Percentiles rank a stretch among this genome's conserved stretches.
phyloP scores from a whole-genome alignment of 371 early-diverging fungal genomes.

The Blakeslea trispora region DNA sequence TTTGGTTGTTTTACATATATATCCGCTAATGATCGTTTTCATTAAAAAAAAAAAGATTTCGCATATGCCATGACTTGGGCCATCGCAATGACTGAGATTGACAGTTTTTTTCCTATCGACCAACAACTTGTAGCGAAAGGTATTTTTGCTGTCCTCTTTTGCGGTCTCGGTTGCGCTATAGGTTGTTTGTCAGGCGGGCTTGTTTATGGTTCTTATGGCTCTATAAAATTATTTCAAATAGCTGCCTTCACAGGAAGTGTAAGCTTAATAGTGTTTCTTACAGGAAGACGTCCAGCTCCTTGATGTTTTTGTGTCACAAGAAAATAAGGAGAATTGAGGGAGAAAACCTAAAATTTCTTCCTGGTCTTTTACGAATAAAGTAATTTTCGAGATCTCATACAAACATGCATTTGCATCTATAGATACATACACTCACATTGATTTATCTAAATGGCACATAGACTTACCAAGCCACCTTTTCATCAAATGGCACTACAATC shows the following conservation, averaged over 20 bases:
- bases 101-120: conserved; percentile 39
- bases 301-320: not conserved
- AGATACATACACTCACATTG: too few species aligned
- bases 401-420: too few species aligned
- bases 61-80: conserved; percentile 38
- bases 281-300: conserved; percentile 11
- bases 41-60: conserved; percentile 18
- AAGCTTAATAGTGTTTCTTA: conserved; percentile 32
- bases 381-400: too few species aligned
- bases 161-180: conserved; percentile 38
- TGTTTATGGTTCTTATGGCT: conserved; percentile 27
- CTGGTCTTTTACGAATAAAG: too few species aligned
- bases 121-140: conserved; percentile 46
- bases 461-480: too few species aligned
- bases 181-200: conserved; percentile 41
- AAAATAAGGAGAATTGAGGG: not conserved
- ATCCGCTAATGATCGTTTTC: too few species aligned
- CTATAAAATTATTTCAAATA: conserved; percentile 26
- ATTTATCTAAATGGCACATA: too few species aligned
- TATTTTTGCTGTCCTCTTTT: conserved; percentile 36
- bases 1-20: too few species aligned
- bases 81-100: conserved; percentile 42
- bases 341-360: too few species aligned
- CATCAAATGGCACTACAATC: too few species aligned
- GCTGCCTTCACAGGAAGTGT: conserved; percentile 20